Conservation (phyloP, 495 filamentous ascomycete species). For the Durotheca rogersii region DNA sequence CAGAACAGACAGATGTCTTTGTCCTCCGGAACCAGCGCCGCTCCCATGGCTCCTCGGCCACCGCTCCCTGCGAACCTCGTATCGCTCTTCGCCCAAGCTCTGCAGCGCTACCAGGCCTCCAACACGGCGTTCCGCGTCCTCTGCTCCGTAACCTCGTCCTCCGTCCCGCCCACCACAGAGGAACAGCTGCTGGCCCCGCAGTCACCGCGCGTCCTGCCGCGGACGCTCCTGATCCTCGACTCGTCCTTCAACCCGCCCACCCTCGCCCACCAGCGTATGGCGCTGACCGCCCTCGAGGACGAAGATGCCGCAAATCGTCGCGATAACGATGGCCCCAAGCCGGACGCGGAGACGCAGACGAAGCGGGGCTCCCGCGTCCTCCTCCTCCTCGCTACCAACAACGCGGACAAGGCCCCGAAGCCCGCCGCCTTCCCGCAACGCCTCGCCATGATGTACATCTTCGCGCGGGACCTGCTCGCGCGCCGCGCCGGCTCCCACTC, state of each 20-base stretch:
- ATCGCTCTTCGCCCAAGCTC: constrained; percentile 48
- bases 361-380: constrained; percentile 58
- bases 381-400: constrained; percentile 82
- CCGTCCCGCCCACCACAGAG: constrained; percentile 20
- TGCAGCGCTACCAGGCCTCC: constrained; percentile 60
- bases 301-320: constrained; percentile 23
- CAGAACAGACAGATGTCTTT: too few species aligned
- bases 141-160: constrained; percentile 48
- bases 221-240: constrained; percentile 76
- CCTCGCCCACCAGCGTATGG: constrained; percentile 76
- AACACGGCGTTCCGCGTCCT: constrained; percentile 59
- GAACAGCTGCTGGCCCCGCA: constrained; percentile 15
- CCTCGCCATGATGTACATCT: constrained; percentile 81
- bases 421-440: constrained; percentile 81
- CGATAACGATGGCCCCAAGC: background rate
- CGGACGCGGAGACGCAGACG: too few species aligned
- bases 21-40: background rate
- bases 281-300: constrained; percentile 61
- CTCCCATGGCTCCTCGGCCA: constrained; percentile 29
- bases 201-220: constrained; percentile 29
- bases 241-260: constrained; percentile 96
- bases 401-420: constrained; percentile 89
- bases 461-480: constrained; percentile 50
- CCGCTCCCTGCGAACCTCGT: constrained; percentile 29
- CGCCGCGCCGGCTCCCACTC: constrained; percentile 5